Conservation (phyloP, 2,329 filamentous ascomycete genomes). For the Fusarium xyrophilum region DNA sequence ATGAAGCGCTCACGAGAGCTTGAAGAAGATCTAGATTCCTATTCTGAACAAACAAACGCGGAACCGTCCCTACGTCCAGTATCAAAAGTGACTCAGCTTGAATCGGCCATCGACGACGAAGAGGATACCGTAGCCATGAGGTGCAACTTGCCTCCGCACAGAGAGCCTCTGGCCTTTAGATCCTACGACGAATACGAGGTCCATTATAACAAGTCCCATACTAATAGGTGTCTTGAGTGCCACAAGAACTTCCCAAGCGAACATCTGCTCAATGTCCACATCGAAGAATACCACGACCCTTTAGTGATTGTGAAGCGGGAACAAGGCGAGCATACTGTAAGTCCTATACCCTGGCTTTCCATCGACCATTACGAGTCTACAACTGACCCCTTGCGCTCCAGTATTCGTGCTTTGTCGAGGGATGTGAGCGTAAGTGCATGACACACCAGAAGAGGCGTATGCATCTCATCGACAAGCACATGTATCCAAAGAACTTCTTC, state of each 20-base stretch:
- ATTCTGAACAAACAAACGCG: slow-evolving; percentile 33
- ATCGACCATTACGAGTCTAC: not conserved
- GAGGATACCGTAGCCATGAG: slow-evolving; percentile 64
- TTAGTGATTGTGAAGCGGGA: slow-evolving; percentile 75
- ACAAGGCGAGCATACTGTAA: slow-evolving; percentile 84
- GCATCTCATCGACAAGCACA: slow-evolving; percentile 93
- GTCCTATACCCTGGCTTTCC: slow-evolving; percentile 41
- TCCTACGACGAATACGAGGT: slow-evolving; percentile 83
- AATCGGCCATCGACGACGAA: slow-evolving; percentile 50
- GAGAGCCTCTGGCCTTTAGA: slow-evolving; percentile 71
- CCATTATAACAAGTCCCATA: slow-evolving; percentile 82
- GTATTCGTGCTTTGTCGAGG: slow-evolving; percentile 90
- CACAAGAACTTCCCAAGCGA: slow-evolving; percentile 85
- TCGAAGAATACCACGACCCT: slow-evolving; percentile 90
- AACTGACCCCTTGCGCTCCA: slow-evolving; percentile 46
- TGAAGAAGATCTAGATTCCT: slow-evolving; percentile 54
- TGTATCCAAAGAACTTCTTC: slow-evolving; percentile 88
- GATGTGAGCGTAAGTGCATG: slow-evolving; percentile 83
- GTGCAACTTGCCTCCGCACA: slow-evolving; percentile 84
- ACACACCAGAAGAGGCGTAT: slow-evolving; percentile 83
- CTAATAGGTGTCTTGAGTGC: slow-evolving; percentile 86
- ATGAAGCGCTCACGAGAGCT: slow-evolving; percentile 71
- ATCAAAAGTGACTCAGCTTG: slow-evolving; percentile 68
- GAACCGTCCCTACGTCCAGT: slow-evolving; percentile 41
- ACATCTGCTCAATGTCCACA: slow-evolving; percentile 81